phyloP scores from a whole-genome alignment of 805 yeast genomes.

The Barnettozyma siamensis region DNA sequence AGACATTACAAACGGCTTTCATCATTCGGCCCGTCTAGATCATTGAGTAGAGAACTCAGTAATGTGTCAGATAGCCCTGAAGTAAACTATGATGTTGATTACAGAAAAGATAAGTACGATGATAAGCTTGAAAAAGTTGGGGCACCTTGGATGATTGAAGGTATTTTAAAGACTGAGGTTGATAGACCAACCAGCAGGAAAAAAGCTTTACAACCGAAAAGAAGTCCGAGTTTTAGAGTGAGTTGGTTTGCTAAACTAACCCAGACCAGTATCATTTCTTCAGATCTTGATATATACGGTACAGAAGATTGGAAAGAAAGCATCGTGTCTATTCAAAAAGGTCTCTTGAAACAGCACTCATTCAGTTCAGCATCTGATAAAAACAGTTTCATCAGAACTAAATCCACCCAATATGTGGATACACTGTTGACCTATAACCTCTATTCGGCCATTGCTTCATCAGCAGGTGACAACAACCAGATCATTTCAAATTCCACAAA shows the following conservation, averaged over 20 bases:
- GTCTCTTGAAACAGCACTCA: constrained; percentile 41
- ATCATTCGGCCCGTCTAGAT: constrained; percentile 21
- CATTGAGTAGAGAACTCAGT: constrained; percentile 5
- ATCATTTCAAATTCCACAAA: constrained; percentile 18
- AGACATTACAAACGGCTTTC: constrained; percentile 20
- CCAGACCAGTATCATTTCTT: constrained; percentile 15
- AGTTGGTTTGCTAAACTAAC: constrained; percentile 22
- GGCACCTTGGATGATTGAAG: constrained; percentile 77
- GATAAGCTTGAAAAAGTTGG: constrained; percentile 60
- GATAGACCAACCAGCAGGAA: constrained; percentile 4
- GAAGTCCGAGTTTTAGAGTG: background rate
- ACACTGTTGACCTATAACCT: constrained; percentile 20
- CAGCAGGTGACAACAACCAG: constrained; percentile 14
- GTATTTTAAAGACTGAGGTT: constrained; percentile 40
- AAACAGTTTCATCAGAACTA: constrained; percentile 17
- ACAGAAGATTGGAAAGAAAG: constrained; percentile 29
- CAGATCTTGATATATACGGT: constrained; percentile 27
- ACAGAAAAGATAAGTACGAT: constrained; percentile 43
- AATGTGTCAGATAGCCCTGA: constrained; percentile 11
- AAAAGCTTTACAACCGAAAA: background rate
- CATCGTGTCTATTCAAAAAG: constrained; percentile 45
- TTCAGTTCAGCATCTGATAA: constrained; percentile 26
- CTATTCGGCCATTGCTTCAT: constrained; percentile 22
- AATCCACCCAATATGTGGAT: constrained; percentile 17
- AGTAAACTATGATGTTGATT: constrained; percentile 25